A percentile compares a stretch with the other conserved stretches of the same genome.
Evolutionary conservation across 2,329 filamentous ascomycete genomes (phyloP).

Genomic region (Zymoseptoria tritici): DNA sequence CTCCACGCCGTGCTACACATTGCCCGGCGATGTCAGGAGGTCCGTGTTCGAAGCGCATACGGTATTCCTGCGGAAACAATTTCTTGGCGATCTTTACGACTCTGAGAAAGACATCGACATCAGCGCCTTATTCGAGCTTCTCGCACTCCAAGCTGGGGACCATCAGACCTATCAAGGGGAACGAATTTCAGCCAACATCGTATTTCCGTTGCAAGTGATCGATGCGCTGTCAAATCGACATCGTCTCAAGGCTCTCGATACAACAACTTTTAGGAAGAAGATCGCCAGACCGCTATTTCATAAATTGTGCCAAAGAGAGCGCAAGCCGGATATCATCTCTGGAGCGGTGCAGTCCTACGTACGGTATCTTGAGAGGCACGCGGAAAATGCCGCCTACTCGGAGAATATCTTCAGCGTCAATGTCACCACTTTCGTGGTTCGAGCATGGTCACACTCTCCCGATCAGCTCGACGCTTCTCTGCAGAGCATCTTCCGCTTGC

Average conservation of each 20-base stretch:
- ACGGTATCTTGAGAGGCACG: background rate
- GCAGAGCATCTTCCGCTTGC: background rate
- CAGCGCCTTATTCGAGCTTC: background rate
- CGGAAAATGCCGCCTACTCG: background rate
- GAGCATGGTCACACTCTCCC: conserved; percentile 3
- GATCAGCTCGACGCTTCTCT: conserved; percentile 1
- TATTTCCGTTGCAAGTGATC: conserved; percentile 5
- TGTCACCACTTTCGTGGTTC: background rate
- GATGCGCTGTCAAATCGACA: background rate
- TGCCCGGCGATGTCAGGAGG: background rate
- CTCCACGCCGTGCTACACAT: background rate
- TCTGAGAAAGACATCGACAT: conserved; percentile 2
- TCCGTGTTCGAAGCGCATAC: background rate
- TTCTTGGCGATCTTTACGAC: background rate
- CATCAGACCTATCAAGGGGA: background rate
- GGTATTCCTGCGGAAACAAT: background rate
- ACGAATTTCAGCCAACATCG: conserved; percentile 1
- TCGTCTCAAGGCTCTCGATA: background rate
- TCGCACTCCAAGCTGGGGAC: conserved; percentile 1
- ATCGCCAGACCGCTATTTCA: conserved; percentile 4
- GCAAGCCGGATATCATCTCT: background rate
- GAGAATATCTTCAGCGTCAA: background rate
- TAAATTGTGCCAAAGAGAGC: background rate
- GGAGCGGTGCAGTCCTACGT: background rate
- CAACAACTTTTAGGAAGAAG: background rate